These are phyloP conservation scores for Pilaira anomala DNA, from an alignment of 192 early-diverging fungal genomes.

Conservation along the genomic window DNA sequence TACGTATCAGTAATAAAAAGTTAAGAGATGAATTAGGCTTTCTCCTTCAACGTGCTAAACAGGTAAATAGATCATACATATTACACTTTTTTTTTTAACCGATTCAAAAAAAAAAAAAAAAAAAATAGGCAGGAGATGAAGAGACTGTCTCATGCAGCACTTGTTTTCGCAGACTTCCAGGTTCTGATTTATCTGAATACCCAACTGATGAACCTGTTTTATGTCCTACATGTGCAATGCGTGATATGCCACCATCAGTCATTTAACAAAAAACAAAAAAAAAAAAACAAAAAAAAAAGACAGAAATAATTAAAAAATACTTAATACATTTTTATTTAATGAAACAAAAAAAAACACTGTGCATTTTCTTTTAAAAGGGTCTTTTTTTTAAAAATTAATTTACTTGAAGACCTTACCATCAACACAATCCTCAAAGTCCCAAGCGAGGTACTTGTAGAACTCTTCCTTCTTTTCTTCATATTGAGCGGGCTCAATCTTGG, in stretches of 20 bases:
- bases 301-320: no score
- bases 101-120: background rate
- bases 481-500: slow-evolving; percentile 59
- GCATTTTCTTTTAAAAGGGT: background rate
- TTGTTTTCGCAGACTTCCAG: slow-evolving; percentile 19
- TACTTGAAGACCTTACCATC: slow-evolving; percentile 93
- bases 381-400: slow-evolving; percentile 7
- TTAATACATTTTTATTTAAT: background rate
- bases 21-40: slow-evolving; percentile 52
- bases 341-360: slow-evolving; percentile 1
- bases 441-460: slow-evolving; percentile 67
- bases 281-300: background rate
- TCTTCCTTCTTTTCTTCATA: slow-evolving; percentile 58
- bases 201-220: slow-evolving; percentile 1
- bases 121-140: background rate
- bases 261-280: background rate
- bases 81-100: no score
- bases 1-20: slow-evolving; percentile 55
- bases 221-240: background rate
- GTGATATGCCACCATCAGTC: background rate
- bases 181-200: slow-evolving; percentile 1
- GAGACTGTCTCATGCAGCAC: slow-evolving; percentile 7
- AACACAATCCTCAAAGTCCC: slow-evolving; percentile 72
- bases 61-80: background rate
- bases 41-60: background rate